Base-by-base conservation (phyloP, 1,284 basidiomycete species). In the Ceratobasidium sp. region DNA sequence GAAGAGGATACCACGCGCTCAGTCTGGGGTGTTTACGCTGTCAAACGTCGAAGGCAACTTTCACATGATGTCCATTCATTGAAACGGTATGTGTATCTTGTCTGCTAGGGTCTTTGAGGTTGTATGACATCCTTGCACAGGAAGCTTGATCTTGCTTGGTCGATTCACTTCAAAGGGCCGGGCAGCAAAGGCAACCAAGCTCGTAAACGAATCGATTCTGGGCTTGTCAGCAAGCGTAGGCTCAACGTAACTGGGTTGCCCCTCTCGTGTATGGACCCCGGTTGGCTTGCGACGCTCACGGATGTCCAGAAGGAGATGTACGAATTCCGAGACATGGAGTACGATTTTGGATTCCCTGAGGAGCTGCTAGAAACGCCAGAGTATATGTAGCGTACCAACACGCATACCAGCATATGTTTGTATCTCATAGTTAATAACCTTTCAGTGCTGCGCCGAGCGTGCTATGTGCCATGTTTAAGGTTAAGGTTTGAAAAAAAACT, bases 181-280 rank as follows among this genome's bases (percentile, higher is more conserved):
- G 49, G 49, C 11, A 21, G n/a, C 9, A 51, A 51, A 51, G 49
- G 49, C 2, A 51, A 51, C 21, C 11, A n/a, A 28, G 25, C 9
- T n/a, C 49, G 49, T 9, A n/a, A 28, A 9, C 49, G 49, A 8
- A n/a, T 51, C 21, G 49, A 51, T 12, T 8, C 14, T 51, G 49
- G 49, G 14, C n/a, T n/a, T n/a, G 4, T 51, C 25, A 51, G n/a
- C 49, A 51, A 11, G 9, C 49, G 11, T n/a, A 51, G 49, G 49
- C 25, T 51, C 25, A 2, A n/a, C 12, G 49, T 51, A 12, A n/a
- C 25, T 28, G 49, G 11, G 9, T 51, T 51, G 49, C 49, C 49
- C 9, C 49, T 51, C 14, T 51, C 11, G 49, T 51, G 49, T n/a
- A 51, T 51, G n/a, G 49, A 51, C n/a, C 49, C 49, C 12, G 49